Evolutionary conservation across 2,329 filamentous ascomycete genomes (phyloP), one percentile per base, ranked within the genome.

Genomic region (Trichoderma pleuroti): DNA sequence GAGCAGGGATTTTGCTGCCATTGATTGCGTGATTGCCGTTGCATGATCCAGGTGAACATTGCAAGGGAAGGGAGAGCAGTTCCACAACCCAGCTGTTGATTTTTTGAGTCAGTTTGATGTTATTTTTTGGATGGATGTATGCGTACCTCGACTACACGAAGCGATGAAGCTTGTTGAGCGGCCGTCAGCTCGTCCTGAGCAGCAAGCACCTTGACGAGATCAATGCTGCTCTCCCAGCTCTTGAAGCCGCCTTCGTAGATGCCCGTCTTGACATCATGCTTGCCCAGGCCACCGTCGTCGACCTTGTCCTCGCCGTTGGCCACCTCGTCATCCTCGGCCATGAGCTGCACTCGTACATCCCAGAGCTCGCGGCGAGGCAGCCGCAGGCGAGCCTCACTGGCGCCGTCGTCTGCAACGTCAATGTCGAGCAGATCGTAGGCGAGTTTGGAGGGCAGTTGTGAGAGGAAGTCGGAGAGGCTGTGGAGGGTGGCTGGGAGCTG

Each of bases 181-280:
- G 76, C 74, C 54, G 76, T 74, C 21, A 81, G 74, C 62, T 82
- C 79, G 14, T 81, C 79, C 30, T 83, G 83, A 3, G 78, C 76
- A 0, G 84, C 84, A 34, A 91, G 79, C n/a, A 91, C 88, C 77
- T 90, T 92, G 64, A 93, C 91, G 21, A 96, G 84, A 78, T 96
- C 93, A 66, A 94, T 85, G 72, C 91, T 93, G 81, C 92, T 94
- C 82, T 96, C 93, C 93, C 93, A 96, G 76, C 91, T 94, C 83
- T 96, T 96, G 83, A 95, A 94, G 28, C 93, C 93, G 70, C 93
- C 93, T 81, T 96, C 93, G 80, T 96, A 96, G 72, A 95, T 88
- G 65, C 92, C 92, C 69, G 92, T 92, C 79, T 90, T 91, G 74
- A 96, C 90, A 80, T 96, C 93, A 73, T 92, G 89, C 72, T 86